A percentile compares a stretch with the other conserved stretches of the same genome.
phyloP scores from a whole-genome alignment of 768 basidiomycete species.

The Leccinum subgranulosum region DNA sequence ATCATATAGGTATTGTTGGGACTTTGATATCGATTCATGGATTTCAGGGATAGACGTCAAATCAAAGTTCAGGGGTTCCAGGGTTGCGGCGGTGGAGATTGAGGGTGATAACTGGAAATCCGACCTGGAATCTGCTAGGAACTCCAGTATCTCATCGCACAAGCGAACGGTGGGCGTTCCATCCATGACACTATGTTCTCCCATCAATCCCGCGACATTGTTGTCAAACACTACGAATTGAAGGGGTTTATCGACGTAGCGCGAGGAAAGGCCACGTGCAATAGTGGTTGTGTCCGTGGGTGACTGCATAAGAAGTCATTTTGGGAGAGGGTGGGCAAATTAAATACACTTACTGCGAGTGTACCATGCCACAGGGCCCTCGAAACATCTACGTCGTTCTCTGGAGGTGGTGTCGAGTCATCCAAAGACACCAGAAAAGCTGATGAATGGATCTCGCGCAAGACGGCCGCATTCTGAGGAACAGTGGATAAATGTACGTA shows the following conservation, averaged over 20 bases:
- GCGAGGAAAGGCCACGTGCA: slow-evolving; percentile 57
- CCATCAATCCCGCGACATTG: slow-evolving; percentile 79
- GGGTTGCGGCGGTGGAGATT: slow-evolving; percentile 23
- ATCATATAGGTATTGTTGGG: slow-evolving; percentile 52
- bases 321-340: neutral
- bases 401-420: slow-evolving; percentile 43
- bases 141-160: slow-evolving; percentile 65
- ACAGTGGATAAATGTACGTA: slow-evolving; percentile 58
- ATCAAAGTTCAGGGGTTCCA: slow-evolving; percentile 62
- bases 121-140: slow-evolving; percentile 57
- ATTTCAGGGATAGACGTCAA: slow-evolving; percentile 39
- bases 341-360: slow-evolving; percentile 34
- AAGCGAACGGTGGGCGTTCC: slow-evolving; percentile 78
- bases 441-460: slow-evolving; percentile 77
- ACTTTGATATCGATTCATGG: slow-evolving; percentile 48
- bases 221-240: slow-evolving; percentile 88
- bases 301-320: slow-evolving; percentile 2
- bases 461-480: slow-evolving; percentile 57
- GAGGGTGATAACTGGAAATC: slow-evolving; percentile 49
- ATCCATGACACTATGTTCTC: slow-evolving; percentile 92
- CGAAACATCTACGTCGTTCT: slow-evolving; percentile 54
- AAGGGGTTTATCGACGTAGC: slow-evolving; percentile 89
- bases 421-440: slow-evolving; percentile 87
- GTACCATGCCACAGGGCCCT: slow-evolving; percentile 83
- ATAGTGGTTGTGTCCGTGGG: slow-evolving; percentile 24